Evolutionary conservation across 768 basidiomycete genomes (phyloP), one percentile per base, ranked within the genome.

Genomic region (Clathrus columnatus): DNA sequence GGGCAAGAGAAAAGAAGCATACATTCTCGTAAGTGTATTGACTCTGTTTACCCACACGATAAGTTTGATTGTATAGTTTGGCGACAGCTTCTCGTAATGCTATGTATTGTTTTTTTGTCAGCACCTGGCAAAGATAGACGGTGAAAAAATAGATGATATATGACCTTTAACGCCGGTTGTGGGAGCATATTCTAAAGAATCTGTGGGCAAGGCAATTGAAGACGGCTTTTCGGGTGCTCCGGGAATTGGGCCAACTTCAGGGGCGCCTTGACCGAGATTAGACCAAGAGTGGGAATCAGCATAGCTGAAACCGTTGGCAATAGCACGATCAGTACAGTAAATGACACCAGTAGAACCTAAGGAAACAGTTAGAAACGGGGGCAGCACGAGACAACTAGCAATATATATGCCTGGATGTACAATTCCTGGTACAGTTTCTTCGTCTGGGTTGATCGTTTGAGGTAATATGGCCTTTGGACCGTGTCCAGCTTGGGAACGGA

Each of bases 261-360:
- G 91, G 16, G 90, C 89, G 43, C 88, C 90, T 70, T 94, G 91
- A n/a, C 93, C 94, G 8, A 91, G 75, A 64, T 91, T 91, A 5
- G 87, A 78, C 90, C 91, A 92, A 60, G 85, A 83, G 63, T 89
- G 84, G 14, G 82, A 83, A 60, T 74, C 73, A 57, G 85, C 79
- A 36, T 57, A 45, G 32, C 57, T 58, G 74, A 92, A 96, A 7
- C 93, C 93, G 65, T 96, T 95, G 10, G 91, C 91, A 74, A 91
- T 90, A n/a, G 92, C 89, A 57, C 92, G 83, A 65, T 93, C 89
- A 1, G 88, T 91, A 69, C 91, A 93, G 67, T 94, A 96, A 63
- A 94, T 83, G 24, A 84, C 82, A 32, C 70, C 72, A 1, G 68
- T 68, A 16, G 63, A 64, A 29, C 67, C 65, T n/a, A 62, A 62